Conservation (phyloP, 2,329 filamentous ascomycete genomes). For the Aspergillus jensenii region DNA sequence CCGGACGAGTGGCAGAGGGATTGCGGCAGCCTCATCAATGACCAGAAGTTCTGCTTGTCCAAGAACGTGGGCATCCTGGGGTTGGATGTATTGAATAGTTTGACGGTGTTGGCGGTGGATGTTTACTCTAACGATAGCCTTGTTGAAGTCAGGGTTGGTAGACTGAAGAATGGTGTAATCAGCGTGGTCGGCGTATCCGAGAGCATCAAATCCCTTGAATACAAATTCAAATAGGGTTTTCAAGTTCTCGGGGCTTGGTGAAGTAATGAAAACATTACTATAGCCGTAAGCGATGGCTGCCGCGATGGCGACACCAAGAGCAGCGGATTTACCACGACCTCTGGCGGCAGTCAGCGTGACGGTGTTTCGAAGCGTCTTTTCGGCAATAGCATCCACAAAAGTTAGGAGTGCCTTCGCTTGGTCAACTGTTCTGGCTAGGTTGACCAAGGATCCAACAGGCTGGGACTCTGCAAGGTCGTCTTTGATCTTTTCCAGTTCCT, state of each 20-base stretch:
- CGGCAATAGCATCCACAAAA: constrained; percentile 92
- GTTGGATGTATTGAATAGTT: constrained; percentile 97
- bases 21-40: constrained; percentile 96
- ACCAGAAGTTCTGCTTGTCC: constrained; percentile 94
- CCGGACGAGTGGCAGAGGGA: constrained; percentile 85
- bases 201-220: constrained; percentile 95
- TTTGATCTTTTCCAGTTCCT: constrained; percentile 82
- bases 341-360: constrained; percentile 90
- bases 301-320: constrained; percentile 89
- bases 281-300: constrained; percentile 95
- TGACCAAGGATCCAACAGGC: constrained; percentile 79
- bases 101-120: constrained; percentile 92
- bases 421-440: constrained; percentile 84
- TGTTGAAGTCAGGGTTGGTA: constrained; percentile 98
- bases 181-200: constrained; percentile 90
- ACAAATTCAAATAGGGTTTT: constrained; percentile 98
- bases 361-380: constrained; percentile 92
- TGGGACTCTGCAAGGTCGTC: constrained; percentile 82
- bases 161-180: constrained; percentile 99
- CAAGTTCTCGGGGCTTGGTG: constrained; percentile 94
- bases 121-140: constrained; percentile 96
- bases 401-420: constrained; percentile 96
- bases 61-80: constrained; percentile 90
- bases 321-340: constrained; percentile 95
- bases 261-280: constrained; percentile 99